phyloP scores from a whole-genome alignment of 179 eudicot genomes.

The Actinidia chinensis region DNA sequence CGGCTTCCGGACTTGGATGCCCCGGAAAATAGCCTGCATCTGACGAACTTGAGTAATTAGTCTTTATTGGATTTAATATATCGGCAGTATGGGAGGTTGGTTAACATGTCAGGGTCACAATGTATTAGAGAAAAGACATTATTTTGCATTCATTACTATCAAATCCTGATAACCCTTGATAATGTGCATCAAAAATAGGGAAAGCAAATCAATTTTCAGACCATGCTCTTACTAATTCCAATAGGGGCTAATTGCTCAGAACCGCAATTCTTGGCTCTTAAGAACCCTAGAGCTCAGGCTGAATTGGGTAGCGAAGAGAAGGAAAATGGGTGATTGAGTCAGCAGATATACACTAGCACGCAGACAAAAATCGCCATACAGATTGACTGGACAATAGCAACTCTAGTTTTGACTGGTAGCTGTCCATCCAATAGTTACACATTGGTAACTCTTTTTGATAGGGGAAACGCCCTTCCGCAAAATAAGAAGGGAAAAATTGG shows the following conservation, averaged over 20 bases:
- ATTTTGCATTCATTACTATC: neutral
- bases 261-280: neutral
- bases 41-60: neutral
- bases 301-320: neutral
- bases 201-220: neutral
- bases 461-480: too few relatives aligned
- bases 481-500: too few relatives aligned
- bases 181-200: slow-evolving; percentile 40
- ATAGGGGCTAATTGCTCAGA: neutral
- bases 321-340: neutral
- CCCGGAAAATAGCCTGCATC: slow-evolving; percentile 70
- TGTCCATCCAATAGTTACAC: too few relatives aligned
- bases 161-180: slow-evolving; percentile 28
- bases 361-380: neutral
- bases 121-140: neutral
- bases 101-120: neutral
- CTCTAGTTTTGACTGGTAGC: too few relatives aligned
- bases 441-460: too few relatives aligned
- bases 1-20: slow-evolving; percentile 69
- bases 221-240: neutral
- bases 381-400: too few relatives aligned
- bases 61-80: neutral
- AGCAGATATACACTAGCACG: too few relatives aligned
- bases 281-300: neutral
- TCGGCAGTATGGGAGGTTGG: neutral